Evolutionary conservation across 352 stramenopile species (phyloP).

Genomic region (Elongisporangium anandrum): DNA sequence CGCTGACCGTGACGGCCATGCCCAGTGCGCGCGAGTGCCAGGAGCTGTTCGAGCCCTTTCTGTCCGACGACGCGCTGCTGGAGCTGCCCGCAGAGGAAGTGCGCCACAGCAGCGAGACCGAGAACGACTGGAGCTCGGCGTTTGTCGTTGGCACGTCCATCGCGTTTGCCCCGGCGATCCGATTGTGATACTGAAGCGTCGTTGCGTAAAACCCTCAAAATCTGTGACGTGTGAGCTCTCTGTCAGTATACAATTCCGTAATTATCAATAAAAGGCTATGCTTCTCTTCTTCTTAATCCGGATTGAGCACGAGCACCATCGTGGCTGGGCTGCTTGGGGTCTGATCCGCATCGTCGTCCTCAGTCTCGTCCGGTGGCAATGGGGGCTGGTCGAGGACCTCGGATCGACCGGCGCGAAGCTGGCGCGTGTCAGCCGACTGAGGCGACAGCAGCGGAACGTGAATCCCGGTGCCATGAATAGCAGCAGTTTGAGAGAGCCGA

Average conservation of each 20-base stretch:
- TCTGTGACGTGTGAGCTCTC: background rate
- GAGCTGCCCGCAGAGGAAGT: background rate
- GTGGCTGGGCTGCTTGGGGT: constrained; percentile 3
- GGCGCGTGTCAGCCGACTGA: constrained; percentile 39
- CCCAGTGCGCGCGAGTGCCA: background rate
- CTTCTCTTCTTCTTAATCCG: too few relatives aligned
- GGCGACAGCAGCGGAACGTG: constrained; percentile 56
- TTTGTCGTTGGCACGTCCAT: background rate
- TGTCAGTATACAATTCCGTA: background rate
- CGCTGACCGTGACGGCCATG: background rate
- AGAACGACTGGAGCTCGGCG: background rate
- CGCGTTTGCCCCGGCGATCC: background rate
- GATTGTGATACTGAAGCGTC: background rate
- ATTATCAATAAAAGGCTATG: background rate
- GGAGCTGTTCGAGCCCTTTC: background rate
- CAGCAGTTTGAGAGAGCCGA: constrained; percentile 22
- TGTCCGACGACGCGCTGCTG: background rate
- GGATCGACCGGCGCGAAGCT: constrained; percentile 1
- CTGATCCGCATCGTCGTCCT: constrained; percentile 10
- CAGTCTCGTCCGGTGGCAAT: constrained; percentile 10
- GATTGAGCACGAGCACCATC: constrained; percentile 40
- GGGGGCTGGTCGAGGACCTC: constrained; percentile 1
- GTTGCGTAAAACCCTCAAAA: background rate
- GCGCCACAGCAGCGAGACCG: background rate
- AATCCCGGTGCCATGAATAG: constrained; percentile 43